phyloP scores from a whole-genome alignment of 1,284 basidiomycete genomes.

The Apiotrichum siamense region DNA sequence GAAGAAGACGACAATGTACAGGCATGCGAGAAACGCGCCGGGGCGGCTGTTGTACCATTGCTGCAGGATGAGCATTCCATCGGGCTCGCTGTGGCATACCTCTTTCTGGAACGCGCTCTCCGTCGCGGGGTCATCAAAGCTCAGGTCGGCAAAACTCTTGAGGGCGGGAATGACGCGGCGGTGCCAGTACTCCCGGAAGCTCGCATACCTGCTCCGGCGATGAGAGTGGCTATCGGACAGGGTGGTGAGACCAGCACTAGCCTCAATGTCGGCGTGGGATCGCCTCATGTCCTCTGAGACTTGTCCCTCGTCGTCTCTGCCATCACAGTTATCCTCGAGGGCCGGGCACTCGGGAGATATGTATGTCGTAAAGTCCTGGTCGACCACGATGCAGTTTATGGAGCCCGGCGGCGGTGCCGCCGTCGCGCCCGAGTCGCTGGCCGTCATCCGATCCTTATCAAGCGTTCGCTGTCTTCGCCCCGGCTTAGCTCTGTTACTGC shows the following conservation, averaged over 20 bases:
- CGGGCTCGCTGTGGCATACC: conserved; percentile 18
- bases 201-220: not conserved
- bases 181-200: not conserved
- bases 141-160: conserved; percentile 38
- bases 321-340: not conserved
- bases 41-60: not conserved
- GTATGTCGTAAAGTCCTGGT: not conserved
- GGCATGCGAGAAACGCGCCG: not conserved
- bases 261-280: too few species aligned
- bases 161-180: not conserved
- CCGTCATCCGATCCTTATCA: too few species aligned
- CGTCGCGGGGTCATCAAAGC: conserved; percentile 37
- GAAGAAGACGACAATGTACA: not conserved
- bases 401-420: not conserved
- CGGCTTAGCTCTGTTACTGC: too few species aligned
- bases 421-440: not conserved
- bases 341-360: not conserved
- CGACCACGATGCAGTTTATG: not conserved
- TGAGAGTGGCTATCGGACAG: not conserved
- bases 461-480: too few species aligned
- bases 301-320: not conserved
- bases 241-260: too few species aligned
- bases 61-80: not conserved
- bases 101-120: conserved; percentile 38
- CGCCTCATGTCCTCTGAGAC: too few species aligned